Evolutionary conservation across 805 yeast species (phyloP).

Genomic region (Cyberlindnera subsufficiens): DNA sequence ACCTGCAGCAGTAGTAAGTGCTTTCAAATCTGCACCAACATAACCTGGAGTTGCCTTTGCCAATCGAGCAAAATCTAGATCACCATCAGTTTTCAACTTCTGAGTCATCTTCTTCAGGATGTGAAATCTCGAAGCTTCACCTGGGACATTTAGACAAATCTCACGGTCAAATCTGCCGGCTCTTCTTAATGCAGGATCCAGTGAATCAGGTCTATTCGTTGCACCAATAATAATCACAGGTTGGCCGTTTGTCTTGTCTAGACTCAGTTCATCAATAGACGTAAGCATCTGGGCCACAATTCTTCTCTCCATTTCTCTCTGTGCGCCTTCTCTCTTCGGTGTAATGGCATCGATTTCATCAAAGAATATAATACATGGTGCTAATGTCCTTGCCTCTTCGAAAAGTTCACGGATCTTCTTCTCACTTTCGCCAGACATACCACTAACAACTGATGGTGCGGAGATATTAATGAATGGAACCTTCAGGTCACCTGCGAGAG

Average conservation of each 20-base stretch:
- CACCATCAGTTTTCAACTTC: constrained; percentile 60
- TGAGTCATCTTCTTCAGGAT: constrained; percentile 73
- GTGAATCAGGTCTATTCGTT: constrained; percentile 91
- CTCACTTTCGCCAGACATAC: constrained; percentile 99
- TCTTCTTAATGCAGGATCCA: constrained; percentile 90
- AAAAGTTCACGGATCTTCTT: constrained; percentile 89
- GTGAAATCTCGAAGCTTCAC: constrained; percentile 70
- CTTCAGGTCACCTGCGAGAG: constrained; percentile 89
- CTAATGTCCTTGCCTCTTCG: constrained; percentile 83
- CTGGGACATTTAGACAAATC: constrained; percentile 91
- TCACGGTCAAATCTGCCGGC: constrained; percentile 97
- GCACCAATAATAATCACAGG: constrained; percentile 96
- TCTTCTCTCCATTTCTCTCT: constrained; percentile 95
- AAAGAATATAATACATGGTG: constrained; percentile 89
- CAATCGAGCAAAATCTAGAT: constrained; percentile 60
- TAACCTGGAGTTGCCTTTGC: constrained; percentile 96
- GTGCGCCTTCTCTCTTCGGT: constrained; percentile 97
- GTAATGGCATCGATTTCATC: constrained; percentile 98
- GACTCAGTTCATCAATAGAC: constrained; percentile 85
- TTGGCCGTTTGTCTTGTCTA: constrained; percentile 85
- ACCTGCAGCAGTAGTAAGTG: constrained; percentile 93
- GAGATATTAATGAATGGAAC: constrained; percentile 89
- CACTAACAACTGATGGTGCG: constrained; percentile 95
- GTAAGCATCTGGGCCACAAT: constrained; percentile 94
- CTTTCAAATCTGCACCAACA: constrained; percentile 96